A percentile compares a stretch with the other conserved stretches of the same genome.
Evolutionary conservation across 78 protist species (phyloP).

Genomic region (Polysphondylium violaceum): DNA sequence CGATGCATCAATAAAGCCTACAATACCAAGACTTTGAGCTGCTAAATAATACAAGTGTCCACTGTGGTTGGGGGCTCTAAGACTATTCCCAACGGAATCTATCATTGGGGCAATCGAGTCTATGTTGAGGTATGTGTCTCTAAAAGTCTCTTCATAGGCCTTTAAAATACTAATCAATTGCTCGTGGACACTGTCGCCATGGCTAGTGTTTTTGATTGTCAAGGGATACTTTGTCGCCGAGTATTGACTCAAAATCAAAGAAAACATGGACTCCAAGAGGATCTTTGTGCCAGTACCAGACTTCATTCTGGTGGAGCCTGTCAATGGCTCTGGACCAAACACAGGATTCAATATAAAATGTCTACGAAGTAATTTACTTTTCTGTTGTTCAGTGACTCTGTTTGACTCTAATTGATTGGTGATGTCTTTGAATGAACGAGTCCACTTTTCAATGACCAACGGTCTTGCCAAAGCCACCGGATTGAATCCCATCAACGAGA

Average conservation of each 20-base stretch:
- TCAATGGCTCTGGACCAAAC: slow-evolving; percentile 92
- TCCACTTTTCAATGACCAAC: slow-evolving; percentile 78
- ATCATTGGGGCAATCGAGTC: slow-evolving; percentile 15
- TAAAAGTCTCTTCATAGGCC: slow-evolving; percentile 33
- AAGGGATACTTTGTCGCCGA: background rate
- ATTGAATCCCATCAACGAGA: slow-evolving; percentile 89
- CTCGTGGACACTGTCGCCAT: background rate
- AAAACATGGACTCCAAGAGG: slow-evolving; percentile 53
- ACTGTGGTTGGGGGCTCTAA: background rate
- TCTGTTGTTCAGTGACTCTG: background rate
- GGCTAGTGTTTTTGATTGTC: background rate
- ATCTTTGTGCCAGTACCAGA: slow-evolving; percentile 89
- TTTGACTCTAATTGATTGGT: background rate
- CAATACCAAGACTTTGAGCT: slow-evolving; percentile 35
- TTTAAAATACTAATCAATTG: slow-evolving; percentile 3
- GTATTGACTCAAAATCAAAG: slow-evolving; percentile 3
- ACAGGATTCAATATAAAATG: slow-evolving; percentile 85
- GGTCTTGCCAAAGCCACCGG: slow-evolving; percentile 84
- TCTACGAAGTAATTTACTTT: background rate
- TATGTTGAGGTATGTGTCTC: slow-evolving; percentile 50
- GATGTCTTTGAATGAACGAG: slow-evolving; percentile 55
- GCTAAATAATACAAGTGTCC: slow-evolving; percentile 61
- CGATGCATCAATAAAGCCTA: slow-evolving; percentile 85
- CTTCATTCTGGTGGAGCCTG: slow-evolving; percentile 95
- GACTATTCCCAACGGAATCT: slow-evolving; percentile 13